phyloP scores from a whole-genome alignment of 2,329 filamentous ascomycete species.

The Aureobasidium uvarum region DNA sequence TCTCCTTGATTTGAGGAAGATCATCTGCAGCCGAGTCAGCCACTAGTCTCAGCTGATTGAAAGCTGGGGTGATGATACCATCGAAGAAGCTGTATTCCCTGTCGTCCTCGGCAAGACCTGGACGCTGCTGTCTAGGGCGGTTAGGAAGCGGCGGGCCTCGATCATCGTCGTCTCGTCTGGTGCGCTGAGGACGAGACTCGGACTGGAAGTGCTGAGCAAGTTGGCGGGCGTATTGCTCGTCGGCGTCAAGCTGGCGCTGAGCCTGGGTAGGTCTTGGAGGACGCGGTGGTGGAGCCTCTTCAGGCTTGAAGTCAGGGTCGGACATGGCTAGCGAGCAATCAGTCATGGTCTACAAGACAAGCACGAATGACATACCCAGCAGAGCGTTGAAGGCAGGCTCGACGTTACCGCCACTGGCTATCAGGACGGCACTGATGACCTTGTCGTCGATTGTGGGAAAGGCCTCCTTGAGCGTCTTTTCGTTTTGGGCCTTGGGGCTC shows the following conservation, averaged over 20 bases:
- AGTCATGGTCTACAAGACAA: neutral
- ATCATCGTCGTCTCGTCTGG: slow-evolving; percentile 35
- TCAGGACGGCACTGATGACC: slow-evolving; percentile 83
- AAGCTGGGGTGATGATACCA: slow-evolving; percentile 43
- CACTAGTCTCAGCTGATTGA: neutral
- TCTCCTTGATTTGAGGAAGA: slow-evolving; percentile 87
- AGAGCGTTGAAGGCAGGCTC: slow-evolving; percentile 96
- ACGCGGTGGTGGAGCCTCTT: slow-evolving; percentile 60
- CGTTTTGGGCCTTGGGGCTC: slow-evolving; percentile 78
- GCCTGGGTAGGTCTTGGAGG: slow-evolving; percentile 70
- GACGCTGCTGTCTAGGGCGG: slow-evolving; percentile 35
- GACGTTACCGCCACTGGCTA: slow-evolving; percentile 80
- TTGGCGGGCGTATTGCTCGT: slow-evolving; percentile 88
- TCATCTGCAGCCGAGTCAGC: slow-evolving; percentile 61
- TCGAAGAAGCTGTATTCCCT: slow-evolving; percentile 90
- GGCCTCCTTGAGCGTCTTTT: slow-evolving; percentile 85
- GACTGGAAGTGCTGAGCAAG: slow-evolving; percentile 81
- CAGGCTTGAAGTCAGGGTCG: slow-evolving; percentile 52
- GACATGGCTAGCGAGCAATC: slow-evolving; percentile 48
- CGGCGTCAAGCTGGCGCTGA: slow-evolving; percentile 75
- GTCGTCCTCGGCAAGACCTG: slow-evolving; percentile 54
- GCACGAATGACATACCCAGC: slow-evolving; percentile 58
- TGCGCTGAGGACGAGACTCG: slow-evolving; percentile 41
- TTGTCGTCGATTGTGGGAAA: slow-evolving; percentile 79
- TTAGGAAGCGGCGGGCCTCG: slow-evolving; percentile 42